Conservation (phyloP, 192 early-diverging fungal genomes). For the Pecoramyces ruminantium region DNA sequence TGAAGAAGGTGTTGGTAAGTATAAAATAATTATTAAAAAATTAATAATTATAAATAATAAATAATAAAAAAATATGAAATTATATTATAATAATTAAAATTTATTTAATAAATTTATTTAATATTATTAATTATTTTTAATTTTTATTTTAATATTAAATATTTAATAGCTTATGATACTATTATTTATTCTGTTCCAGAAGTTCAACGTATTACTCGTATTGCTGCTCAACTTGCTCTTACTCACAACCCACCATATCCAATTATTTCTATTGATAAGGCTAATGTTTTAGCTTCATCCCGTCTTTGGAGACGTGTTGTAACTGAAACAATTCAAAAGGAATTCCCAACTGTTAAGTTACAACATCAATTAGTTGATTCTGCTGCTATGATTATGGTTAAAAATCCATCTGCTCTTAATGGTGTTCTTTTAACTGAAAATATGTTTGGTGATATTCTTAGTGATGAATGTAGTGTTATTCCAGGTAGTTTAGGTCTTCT, state of each 20-base stretch:
- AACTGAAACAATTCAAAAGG: conserved; percentile 67
- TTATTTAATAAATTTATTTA: no score
- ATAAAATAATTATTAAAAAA: not conserved
- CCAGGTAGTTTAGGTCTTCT: conserved; percentile 72
- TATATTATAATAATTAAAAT: no score
- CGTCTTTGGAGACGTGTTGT: conserved; percentile 92
- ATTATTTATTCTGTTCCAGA: conserved; percentile 85
- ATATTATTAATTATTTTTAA: no score
- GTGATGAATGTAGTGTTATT: conserved; percentile 90
- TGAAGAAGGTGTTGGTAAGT: conserved; percentile 50
- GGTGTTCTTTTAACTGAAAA: conserved; percentile 95
- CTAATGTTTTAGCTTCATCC: conserved; percentile 93
- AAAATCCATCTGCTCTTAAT: conserved; percentile 75
- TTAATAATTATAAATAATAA: no score
- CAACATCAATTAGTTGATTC: conserved; percentile 92
- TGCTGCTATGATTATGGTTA: conserved; percentile 91
- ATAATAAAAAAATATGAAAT: no score
- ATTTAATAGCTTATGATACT: conserved; percentile 62
- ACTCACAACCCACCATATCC: conserved; percentile 59
- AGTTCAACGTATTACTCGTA: conserved; percentile 85
- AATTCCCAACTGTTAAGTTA: conserved; percentile 75
- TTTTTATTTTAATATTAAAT: not conserved
- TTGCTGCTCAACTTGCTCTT: conserved; percentile 72
- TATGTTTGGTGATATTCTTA: conserved; percentile 90
- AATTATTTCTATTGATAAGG: conserved; percentile 97